A percentile compares a stretch with the other conserved stretches of the same genome.
phyloP scores from a whole-genome alignment of 2,329 filamentous ascomycete genomes.

The Alternaria gaisen region DNA sequence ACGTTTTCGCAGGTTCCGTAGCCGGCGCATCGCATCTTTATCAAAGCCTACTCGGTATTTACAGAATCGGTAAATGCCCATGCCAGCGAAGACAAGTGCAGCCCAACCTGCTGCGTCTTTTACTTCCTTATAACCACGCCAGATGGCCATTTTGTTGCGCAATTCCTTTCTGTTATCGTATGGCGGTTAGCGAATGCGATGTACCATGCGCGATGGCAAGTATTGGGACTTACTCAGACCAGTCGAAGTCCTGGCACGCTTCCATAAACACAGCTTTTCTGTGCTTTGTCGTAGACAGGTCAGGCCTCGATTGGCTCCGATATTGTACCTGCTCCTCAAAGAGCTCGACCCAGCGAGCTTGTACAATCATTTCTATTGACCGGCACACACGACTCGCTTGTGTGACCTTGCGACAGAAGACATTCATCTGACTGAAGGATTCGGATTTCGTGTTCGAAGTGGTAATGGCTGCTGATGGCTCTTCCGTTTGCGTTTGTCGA shows the following conservation, averaged over 20 bases:
- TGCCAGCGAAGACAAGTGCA: constrained; percentile 65
- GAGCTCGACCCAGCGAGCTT: constrained; percentile 65
- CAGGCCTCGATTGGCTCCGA: constrained; percentile 51
- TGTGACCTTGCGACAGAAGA: constrained; percentile 56
- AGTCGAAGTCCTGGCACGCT: constrained; percentile 63
- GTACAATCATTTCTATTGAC: constrained; percentile 67
- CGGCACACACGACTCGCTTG: constrained; percentile 63
- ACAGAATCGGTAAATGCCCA: constrained; percentile 68
- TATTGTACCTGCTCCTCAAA: constrained; percentile 62
- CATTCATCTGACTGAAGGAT: constrained; percentile 54
- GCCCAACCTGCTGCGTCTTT: constrained; percentile 66
- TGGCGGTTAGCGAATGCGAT: constrained; percentile 2
- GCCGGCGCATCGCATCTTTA: constrained; percentile 59
- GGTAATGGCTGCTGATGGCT: constrained; percentile 13
- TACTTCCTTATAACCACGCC: constrained; percentile 68
- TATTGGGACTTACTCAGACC: constrained; percentile 55
- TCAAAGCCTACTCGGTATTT: constrained; percentile 66
- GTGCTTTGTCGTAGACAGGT: constrained; percentile 58
- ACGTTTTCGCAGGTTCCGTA: constrained; percentile 56
- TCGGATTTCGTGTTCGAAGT: constrained; percentile 19
- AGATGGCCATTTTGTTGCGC: constrained; percentile 63
- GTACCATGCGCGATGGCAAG: neutral
- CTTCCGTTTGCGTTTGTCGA: constrained; percentile 17
- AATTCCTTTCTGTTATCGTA: constrained; percentile 58
- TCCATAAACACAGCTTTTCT: constrained; percentile 63